Evolutionary conservation across 768 basidiomycete genomes (phyloP), one percentile per base, ranked within the genome.

Genomic region (Daedaleopsis nitida): DNA sequence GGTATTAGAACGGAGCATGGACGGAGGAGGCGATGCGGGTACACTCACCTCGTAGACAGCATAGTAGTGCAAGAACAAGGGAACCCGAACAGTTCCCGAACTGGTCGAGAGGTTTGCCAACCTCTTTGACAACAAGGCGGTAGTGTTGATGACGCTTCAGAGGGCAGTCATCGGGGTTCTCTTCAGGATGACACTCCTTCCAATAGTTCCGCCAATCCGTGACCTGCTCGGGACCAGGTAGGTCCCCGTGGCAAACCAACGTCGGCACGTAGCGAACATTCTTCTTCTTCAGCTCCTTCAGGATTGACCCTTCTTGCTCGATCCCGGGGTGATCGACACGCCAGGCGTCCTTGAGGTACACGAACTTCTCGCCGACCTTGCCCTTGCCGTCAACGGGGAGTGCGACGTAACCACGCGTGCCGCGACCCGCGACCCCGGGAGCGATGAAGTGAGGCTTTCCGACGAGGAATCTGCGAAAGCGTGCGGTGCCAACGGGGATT

Each of bases 271-370:
- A n/a, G 7, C 12, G 7, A 16, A 51, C 48, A 1, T 42, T 27
- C 13, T n/a, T 12, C 12, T 32, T 17, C 14, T 51, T 50, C 8
- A 57, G 57, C 24, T 12, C 27, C 4, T 39, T 24, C 35, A 57
- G 57, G 11, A 51, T 38, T 1, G 48, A 23, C 6, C 57, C 57
- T n/a, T 57, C 57, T 45, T 44, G 23, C 51, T 52, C 23, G 7
- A 51, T 42, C 2, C 39, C 38, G 8, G 38, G 37, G 21, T 50
- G 57, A 6, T 27, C 57, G 13, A 57, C 38, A 10, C 57, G 48
- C 57, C 57, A 57, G n/a, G 48, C 13, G 19, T 57, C 57, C 16
- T 57, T 57, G 5, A 57, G 48, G 23, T 51, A 57, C 3, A 57
- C 57, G 48, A 43, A 34, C 5, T 37, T n/a, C 16, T 38, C 17